Conservation (phyloP, 192 early-diverging fungal genomes). For the Gryganskiella cystojenkinii region DNA sequence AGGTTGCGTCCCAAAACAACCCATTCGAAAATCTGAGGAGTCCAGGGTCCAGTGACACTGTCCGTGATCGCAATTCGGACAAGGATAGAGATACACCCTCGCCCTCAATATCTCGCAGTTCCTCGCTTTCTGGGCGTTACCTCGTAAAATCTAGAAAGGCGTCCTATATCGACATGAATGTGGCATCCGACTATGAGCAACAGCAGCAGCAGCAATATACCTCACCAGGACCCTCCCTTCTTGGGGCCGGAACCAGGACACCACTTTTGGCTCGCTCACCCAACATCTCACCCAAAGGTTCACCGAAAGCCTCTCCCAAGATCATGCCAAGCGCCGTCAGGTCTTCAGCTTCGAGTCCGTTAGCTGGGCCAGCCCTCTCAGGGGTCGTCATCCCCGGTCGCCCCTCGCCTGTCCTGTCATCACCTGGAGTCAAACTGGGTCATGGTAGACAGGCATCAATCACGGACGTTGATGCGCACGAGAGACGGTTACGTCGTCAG, state of each 20-base stretch:
- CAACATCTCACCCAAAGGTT: constrained; percentile 46
- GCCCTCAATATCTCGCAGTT: constrained; percentile 44
- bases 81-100: constrained; percentile 45
- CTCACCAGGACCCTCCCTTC: constrained; percentile 18
- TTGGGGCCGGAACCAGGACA: constrained; percentile 30
- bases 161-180: constrained; percentile 47
- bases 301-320: constrained; percentile 48
- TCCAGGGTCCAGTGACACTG: constrained; percentile 36
- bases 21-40: constrained; percentile 47
- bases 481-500: constrained; percentile 38
- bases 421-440: constrained; percentile 17
- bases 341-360: constrained; percentile 45
- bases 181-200: constrained; percentile 32
- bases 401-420: constrained; percentile 26
- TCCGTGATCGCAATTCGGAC: constrained; percentile 40
- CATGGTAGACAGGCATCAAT: constrained; percentile 45
- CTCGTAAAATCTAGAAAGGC: constrained; percentile 48
- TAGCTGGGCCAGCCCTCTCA: constrained; percentile 41
- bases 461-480: constrained; percentile 52
- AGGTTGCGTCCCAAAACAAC: constrained; percentile 33
- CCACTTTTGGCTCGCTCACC: constrained; percentile 43
- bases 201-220: constrained; percentile 9
- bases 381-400: constrained; percentile 28
- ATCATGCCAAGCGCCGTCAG: constrained; percentile 34
- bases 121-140: constrained; percentile 47